These are phyloP conservation scores for Cutaneotrichosporon spelunceum DNA, from an alignment of 1,284 basidiomycete genomes.

Conservation along the genomic window DNA sequence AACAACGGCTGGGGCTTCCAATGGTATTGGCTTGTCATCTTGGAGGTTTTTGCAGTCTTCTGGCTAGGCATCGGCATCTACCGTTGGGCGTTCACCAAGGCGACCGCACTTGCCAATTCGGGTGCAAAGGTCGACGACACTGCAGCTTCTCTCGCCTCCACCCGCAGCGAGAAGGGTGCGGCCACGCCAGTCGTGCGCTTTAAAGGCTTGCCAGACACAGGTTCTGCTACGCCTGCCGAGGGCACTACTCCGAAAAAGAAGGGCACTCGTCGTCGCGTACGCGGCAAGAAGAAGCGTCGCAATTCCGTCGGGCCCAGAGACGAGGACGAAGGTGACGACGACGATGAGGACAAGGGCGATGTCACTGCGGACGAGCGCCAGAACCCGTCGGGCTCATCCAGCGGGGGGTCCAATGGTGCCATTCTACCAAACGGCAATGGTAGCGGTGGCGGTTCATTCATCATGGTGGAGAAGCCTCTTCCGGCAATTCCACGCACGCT, in stretches of 20 bases:
- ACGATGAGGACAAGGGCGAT: conserved; percentile 32
- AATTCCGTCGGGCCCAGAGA: conserved; percentile 52
- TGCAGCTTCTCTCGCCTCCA: background rate
- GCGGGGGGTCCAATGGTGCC: conserved; percentile 2
- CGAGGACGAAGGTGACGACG: conserved; percentile 52
- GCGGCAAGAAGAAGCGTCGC: conserved; percentile 40
- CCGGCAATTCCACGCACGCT: conserved; percentile 44
- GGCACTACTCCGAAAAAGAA: conserved; percentile 31
- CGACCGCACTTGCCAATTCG: conserved; percentile 21
- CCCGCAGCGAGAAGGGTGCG: conserved; percentile 6
- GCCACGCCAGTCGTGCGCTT: conserved; percentile 21
- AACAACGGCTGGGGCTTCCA: background rate
- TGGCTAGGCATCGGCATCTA: conserved; percentile 25
- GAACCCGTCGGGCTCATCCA: background rate
- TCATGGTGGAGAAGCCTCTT: conserved; percentile 40
- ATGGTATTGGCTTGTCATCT: conserved; percentile 17
- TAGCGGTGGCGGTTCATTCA: background rate
- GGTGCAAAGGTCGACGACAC: conserved; percentile 8
- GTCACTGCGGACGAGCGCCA: conserved; percentile 18
- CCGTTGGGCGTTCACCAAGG: conserved; percentile 23
- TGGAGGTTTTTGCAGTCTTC: conserved; percentile 22
- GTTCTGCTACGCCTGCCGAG: background rate
- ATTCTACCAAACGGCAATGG: background rate
- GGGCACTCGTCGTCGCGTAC: conserved; percentile 33
- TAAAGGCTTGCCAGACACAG: conserved; percentile 15